phyloP scores from a whole-genome alignment of 2,329 filamentous ascomycete species.

The Fusarium sp. region DNA sequence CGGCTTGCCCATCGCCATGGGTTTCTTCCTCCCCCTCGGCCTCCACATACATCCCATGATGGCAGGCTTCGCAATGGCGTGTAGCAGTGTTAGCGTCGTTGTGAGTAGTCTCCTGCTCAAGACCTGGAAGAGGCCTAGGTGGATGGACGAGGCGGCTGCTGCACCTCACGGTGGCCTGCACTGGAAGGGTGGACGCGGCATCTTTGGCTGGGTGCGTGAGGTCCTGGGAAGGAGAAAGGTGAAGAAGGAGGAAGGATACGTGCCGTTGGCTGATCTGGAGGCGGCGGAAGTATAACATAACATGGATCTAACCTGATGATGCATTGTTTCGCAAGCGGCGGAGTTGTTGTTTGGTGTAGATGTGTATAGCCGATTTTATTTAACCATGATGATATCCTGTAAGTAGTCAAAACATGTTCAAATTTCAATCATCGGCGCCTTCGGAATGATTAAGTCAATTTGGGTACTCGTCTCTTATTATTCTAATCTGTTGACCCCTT shows the following conservation, averaged over 20 bases:
- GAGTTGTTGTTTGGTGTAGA: slow-evolving; percentile 10
- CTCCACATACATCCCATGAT: slow-evolving; percentile 92
- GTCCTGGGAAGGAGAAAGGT: slow-evolving; percentile 49
- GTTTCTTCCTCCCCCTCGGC: slow-evolving; percentile 90
- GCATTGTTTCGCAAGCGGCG: slow-evolving; percentile 17
- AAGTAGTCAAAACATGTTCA: slow-evolving; percentile 12
- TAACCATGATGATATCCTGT: slow-evolving; percentile 16
- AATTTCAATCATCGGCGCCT: neutral
- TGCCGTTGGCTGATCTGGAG: slow-evolving; percentile 67
- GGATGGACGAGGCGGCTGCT: slow-evolving; percentile 81
- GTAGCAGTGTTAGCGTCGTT: slow-evolving; percentile 90
- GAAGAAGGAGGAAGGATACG: slow-evolving; percentile 66
- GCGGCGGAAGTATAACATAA: slow-evolving; percentile 25
- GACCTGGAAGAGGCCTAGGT: slow-evolving; percentile 84
- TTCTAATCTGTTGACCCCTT: neutral
- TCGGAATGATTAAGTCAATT: neutral
- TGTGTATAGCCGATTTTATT: slow-evolving; percentile 12
- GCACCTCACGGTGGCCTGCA: slow-evolving; percentile 64
- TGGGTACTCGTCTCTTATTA: neutral
- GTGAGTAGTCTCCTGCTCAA: slow-evolving; percentile 84
- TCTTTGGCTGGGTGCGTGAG: slow-evolving; percentile 57
- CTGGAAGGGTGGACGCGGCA: slow-evolving; percentile 55
- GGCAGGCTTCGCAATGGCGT: slow-evolving; percentile 93
- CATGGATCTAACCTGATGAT: neutral
- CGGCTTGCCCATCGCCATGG: slow-evolving; percentile 96